Evolutionary conservation across 139 green algal species (phyloP), one percentile per base, ranked within the genome.

Genomic region (Chlamydomonas incerta): DNA sequence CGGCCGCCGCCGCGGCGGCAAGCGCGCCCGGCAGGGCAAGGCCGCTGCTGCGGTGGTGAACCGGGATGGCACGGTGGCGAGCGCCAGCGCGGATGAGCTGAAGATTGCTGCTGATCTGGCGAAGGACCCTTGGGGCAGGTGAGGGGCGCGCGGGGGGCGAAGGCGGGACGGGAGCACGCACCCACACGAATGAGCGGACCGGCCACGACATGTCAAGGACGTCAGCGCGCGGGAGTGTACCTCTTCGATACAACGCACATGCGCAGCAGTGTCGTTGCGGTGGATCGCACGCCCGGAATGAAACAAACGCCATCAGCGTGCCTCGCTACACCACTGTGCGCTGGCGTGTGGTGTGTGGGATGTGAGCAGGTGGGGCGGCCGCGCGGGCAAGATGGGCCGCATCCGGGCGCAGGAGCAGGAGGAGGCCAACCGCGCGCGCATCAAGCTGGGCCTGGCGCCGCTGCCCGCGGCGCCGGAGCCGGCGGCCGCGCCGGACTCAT

Each of bases 341-440:
- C n/a, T n/a, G n/a, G n/a, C n/a, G n/a, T n/a, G n/a, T n/a, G n/a
- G 41, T 50, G 41, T 50, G 41, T 50, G 6, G 5, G 6, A 5
- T 13, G 8, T 24, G 37, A 11, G 34, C 72, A 76, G 83, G 85
- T 92, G 63, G 94, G 93, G 60, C 6, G 95, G 95, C 5, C 87
- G 95, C 0, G 92, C 88, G 10, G 96, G 92, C 60, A 98, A 98
- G 88, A 91, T 98, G 89, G 94, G 91, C 0, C 94, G 96, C 65
- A 96, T 98, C 37, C 66, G 87, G 10, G 68, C 81, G 63, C 91
- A 95, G 83, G 93, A 96, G 84, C 88, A 88, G 20, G 83, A 81
- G 35, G 50, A 72, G 76, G 67, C 80, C 41, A 35, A 74, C 41
- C 47, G 70, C 2, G 74, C 83, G 17, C 34, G 55, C 35, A 34